Evolutionary conservation across 805 yeast species (phyloP), one percentile per base, ranked within the genome.

Genomic region (Kuraishia hungarica): DNA sequence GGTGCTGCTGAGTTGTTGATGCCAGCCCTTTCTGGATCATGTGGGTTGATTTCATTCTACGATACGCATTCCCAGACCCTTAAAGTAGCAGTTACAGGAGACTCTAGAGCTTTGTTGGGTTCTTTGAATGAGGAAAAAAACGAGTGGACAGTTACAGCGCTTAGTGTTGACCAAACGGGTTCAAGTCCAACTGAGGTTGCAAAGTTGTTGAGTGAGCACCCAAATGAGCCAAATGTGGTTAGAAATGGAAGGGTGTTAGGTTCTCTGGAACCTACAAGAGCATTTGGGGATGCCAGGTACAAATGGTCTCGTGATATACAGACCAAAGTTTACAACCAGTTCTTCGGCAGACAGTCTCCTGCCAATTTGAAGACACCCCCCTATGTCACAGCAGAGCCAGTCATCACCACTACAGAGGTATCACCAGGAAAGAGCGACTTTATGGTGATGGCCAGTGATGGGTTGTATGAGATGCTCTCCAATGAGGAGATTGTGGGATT

Each of bases 321-420:
- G 64, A 86, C 86, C 51, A 72, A 78, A 56, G 77, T 88, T 23
- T 85, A 89, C 61, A 78, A 85, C 58, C 84, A 84, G 62, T 85
- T 91, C 61, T 92, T 93, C 67, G 96, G 97, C 39, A 80, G 93
- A 66, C 72, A 80, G 56, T 80, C 88, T 23, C 96, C 96, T 35
- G 80, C 81, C 53, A 80, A 82, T 61, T 77, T 89, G 57, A 75
- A 83, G 57, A 86, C 97, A 1, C 99, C 99, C 2, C 99, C 99
- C 0, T 94, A 94, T 68, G 97, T 94, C 43, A 94, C 99, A 1
- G 98, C 99, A 0, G 92, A 87, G 67, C 99, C 99, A 0, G 96
- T 87, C 28, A 78, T 92, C 24, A 87, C 97, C 2, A 84, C 96
- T 1, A 86, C 92, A 13, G 82, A 84, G 63, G 79, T 92, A 52